Evolutionary conservation across 257 asterid species (phyloP).

Genomic region (Lycium ferocissimum): DNA sequence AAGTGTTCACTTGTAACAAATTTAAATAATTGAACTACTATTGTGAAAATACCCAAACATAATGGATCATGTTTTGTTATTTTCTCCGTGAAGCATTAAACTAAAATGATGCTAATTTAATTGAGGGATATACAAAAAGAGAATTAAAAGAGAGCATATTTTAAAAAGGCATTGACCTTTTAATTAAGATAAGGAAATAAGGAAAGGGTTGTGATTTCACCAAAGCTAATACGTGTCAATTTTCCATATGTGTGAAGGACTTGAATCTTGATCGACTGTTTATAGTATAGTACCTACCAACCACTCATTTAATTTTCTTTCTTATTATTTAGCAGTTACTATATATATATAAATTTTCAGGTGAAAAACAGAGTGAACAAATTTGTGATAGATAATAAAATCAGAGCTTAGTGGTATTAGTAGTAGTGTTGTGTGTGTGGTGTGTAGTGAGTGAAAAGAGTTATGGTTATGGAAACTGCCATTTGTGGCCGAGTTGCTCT

Average conservation of each 20-base stretch:
- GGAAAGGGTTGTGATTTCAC: constrained; percentile 8
- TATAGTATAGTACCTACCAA: background rate
- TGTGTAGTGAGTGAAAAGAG: constrained; percentile 12
- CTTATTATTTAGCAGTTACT: background rate
- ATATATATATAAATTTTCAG: background rate
- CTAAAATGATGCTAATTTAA: background rate
- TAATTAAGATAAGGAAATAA: background rate
- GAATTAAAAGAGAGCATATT: background rate
- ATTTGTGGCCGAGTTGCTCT: constrained; percentile 68
- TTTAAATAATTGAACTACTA: background rate
- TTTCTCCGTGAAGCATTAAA: background rate
- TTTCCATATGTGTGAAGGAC: constrained; percentile 14
- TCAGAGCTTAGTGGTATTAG: background rate
- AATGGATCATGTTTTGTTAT: background rate
- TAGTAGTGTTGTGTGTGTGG: background rate
- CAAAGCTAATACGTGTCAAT: background rate
- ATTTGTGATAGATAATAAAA: constrained; percentile 16
- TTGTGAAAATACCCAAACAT: background rate
- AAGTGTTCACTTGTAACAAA: background rate
- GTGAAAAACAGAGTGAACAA: background rate
- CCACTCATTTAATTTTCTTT: constrained; percentile 23
- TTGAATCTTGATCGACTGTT: constrained; percentile 22
- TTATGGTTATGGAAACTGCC: constrained; percentile 66
- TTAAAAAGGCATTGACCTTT: background rate
- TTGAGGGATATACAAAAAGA: background rate